A percentile compares a stretch with the other conserved stretches of the same genome.
These are phyloP conservation scores for Diatrype stigma DNA, from an alignment of 2,329 filamentous ascomycete species.

Conservation along the genomic window DNA sequence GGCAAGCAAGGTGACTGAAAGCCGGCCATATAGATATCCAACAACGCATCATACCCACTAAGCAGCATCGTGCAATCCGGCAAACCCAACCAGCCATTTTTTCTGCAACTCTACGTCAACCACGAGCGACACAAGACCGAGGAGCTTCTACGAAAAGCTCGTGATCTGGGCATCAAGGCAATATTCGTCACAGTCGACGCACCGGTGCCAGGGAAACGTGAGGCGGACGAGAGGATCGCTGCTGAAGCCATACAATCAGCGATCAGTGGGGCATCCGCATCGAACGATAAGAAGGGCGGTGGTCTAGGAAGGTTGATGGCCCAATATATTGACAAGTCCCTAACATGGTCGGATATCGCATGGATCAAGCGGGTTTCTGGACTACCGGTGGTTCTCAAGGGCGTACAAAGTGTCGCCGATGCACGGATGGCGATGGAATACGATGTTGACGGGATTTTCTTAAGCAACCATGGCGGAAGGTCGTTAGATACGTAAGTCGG, in stretches of 20 bases:
- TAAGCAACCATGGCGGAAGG: slow-evolving; percentile 57
- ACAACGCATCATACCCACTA: slow-evolving; percentile 21
- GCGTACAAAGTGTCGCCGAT: slow-evolving; percentile 53
- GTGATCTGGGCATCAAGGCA: slow-evolving; percentile 38
- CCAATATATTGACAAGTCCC: slow-evolving; percentile 45
- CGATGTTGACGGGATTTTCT: slow-evolving; percentile 49
- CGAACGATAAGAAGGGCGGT: slow-evolving; percentile 48
- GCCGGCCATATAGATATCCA: slow-evolving; percentile 17
- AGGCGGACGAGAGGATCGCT: slow-evolving; percentile 50
- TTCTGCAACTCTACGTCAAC: slow-evolving; percentile 62
- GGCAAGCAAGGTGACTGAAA: too few species aligned
- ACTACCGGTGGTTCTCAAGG: slow-evolving; percentile 53
- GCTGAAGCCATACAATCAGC: slow-evolving; percentile 37
- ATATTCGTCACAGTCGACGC: slow-evolving; percentile 41
- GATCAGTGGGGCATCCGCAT: slow-evolving; percentile 37
- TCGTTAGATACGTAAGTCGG: slow-evolving; percentile 44
- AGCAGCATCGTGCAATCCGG: slow-evolving; percentile 25
- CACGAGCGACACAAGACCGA: slow-evolving; percentile 49
- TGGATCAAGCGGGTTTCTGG: slow-evolving; percentile 45
- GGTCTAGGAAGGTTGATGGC: slow-evolving; percentile 50
- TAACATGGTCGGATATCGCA: slow-evolving; percentile 49
- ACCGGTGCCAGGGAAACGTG: slow-evolving; percentile 34
- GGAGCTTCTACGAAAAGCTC: slow-evolving; percentile 42
- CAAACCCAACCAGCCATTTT: slow-evolving; percentile 25
- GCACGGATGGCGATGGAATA: slow-evolving; percentile 44